These are phyloP conservation scores for Lagerstroemia fauriei DNA, from an alignment of 441 rosid genomes.

Conservation along the genomic window DNA sequence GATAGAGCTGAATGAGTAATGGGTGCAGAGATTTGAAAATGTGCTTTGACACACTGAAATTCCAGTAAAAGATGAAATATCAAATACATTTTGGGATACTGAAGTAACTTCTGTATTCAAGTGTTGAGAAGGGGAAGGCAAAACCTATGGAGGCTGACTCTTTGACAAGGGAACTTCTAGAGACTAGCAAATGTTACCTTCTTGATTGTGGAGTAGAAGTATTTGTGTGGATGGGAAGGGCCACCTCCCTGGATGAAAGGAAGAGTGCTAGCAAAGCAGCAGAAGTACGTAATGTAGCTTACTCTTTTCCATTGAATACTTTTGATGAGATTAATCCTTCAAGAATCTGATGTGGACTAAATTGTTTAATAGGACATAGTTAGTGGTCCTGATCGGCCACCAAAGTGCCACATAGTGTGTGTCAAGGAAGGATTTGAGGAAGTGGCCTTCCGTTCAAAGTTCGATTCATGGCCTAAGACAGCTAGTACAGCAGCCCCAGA, in stretches of 20 bases:
- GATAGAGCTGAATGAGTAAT: not conserved
- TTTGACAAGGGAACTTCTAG: slow-evolving; percentile 68
- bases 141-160: slow-evolving; percentile 63
- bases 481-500: slow-evolving; percentile 62
- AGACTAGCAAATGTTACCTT: slow-evolving; percentile 75
- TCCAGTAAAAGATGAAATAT: not conserved
- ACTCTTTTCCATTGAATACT: slow-evolving; percentile 22
- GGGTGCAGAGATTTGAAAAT: not conserved
- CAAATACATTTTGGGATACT: not conserved
- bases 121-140: slow-evolving; percentile 80
- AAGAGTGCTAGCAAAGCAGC: slow-evolving; percentile 78
- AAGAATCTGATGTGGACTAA: slow-evolving; percentile 19
- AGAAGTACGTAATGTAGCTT: slow-evolving; percentile 49
- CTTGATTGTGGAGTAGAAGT: slow-evolving; percentile 82
- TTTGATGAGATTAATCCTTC: not conserved
- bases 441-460: slow-evolving; percentile 76
- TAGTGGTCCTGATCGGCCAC: slow-evolving; percentile 48
- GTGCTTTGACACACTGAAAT: not conserved
- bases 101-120: slow-evolving; percentile 43
- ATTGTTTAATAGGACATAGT: slow-evolving; percentile 59
- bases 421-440: slow-evolving; percentile 95
- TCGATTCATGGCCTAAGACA: slow-evolving; percentile 79
- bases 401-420: slow-evolving; percentile 65
- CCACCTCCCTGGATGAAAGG: slow-evolving; percentile 75
- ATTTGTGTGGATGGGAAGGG: slow-evolving; percentile 88